A percentile compares a stretch with the other conserved stretches of the same genome.
These are phyloP conservation scores for Aspergillus novofumigatus DNA, from an alignment of 2,329 filamentous ascomycete species.

Conservation along the genomic window DNA sequence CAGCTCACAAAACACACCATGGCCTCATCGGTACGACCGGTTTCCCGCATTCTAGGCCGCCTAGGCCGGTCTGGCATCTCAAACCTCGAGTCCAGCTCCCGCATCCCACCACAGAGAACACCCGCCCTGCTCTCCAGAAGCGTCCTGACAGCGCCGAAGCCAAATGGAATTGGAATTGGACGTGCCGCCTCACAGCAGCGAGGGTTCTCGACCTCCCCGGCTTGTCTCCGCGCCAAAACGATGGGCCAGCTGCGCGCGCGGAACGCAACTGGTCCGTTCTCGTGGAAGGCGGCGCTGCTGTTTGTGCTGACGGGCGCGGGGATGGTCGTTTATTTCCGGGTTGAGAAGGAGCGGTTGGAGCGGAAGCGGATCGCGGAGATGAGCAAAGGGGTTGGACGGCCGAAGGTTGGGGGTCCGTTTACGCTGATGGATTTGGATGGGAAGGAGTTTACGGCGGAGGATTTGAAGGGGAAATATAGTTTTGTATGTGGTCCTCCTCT, in stretches of 20 bases:
- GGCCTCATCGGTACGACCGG: slow-evolving; percentile 24
- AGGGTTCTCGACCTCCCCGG: slow-evolving; percentile 27
- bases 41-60: slow-evolving; percentile 12
- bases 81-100: slow-evolving; percentile 6
- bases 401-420: slow-evolving; percentile 89
- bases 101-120: slow-evolving; percentile 1
- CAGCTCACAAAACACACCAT: slow-evolving; percentile 12
- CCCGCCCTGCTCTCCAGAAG: neutral
- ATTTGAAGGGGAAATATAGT: slow-evolving; percentile 79
- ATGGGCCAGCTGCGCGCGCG: slow-evolving; percentile 40
- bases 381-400: slow-evolving; percentile 85
- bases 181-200: neutral
- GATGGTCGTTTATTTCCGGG: slow-evolving; percentile 85
- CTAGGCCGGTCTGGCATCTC: slow-evolving; percentile 8
- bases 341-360: slow-evolving; percentile 88
- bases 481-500: slow-evolving; percentile 35
- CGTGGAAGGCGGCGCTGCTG: slow-evolving; percentile 80
- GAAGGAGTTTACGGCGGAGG: slow-evolving; percentile 68
- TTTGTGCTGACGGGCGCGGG: slow-evolving; percentile 75
- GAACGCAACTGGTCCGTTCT: slow-evolving; percentile 64
- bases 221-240: slow-evolving; percentile 27
- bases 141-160: slow-evolving; percentile 2
- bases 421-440: slow-evolving; percentile 78
- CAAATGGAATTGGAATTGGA: neutral
- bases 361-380: slow-evolving; percentile 84